Evolutionary conservation across 208 protist genomes (phyloP), one percentile per base, ranked within the genome.

Genomic region (Acanthamoeba triangularis): DNA sequence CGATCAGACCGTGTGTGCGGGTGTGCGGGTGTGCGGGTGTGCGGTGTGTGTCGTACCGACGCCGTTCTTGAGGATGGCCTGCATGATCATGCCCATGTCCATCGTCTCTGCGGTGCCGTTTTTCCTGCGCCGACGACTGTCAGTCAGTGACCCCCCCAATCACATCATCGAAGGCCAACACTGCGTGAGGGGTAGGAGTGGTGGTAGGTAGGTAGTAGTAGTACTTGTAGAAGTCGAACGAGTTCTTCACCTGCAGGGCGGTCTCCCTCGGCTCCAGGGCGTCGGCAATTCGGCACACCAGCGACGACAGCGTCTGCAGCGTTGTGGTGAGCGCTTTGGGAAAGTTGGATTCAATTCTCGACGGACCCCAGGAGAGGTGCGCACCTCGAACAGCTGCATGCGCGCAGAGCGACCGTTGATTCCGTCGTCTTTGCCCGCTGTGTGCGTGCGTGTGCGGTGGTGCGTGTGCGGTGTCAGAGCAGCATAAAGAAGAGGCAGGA

Each of bases 51-150:
- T 18, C 0, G 3, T 63, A 63, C 56, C 85, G 18, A 92, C 85
- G 37, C 54, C 85, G 85, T 92, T 74, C 85, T 92, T 92, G 59
- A 92, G 16, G 37, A 92, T 67, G 13, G 44, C 37, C 44, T 92
- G 85, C 54, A 74, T 76, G 85, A 76, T 74, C 85, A 87, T 87
- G 11, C 78, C 78, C 49, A 87, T 33, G n/a, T 87, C 78, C 78
- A 87, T 87, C 28, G 41, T 87, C 30, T 87, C 49, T 28, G 78
- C 78, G 7, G 78, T 47, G 28, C 78, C 78, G 78, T 87, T 87
- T 23, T 87, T 87, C 52, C 78, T 80, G 67, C 25, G 10, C 25
- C 63, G n/a, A 80, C 3, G 2, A 11, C n/a, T 11, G 35, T 78
- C 1, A 44, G n/a, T 7, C 35, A 28, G 16, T 47, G 30, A 80